A percentile compares a stretch with the other conserved stretches of the same genome.
Evolutionary conservation across 2,329 filamentous ascomycete species (phyloP).

Genomic region (Paraphoma sp.): DNA sequence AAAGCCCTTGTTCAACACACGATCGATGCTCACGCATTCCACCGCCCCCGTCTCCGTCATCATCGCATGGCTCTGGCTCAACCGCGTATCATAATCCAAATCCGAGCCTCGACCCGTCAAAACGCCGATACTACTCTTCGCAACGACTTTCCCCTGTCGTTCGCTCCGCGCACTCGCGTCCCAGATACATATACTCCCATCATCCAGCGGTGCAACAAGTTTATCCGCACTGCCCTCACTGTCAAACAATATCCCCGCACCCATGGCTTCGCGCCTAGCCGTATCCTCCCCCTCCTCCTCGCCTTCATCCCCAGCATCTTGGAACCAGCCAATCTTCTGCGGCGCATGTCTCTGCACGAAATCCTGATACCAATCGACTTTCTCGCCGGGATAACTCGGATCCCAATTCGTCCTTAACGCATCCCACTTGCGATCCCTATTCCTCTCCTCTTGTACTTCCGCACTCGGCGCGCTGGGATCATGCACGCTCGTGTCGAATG

Average conservation of each 20-base stretch:
- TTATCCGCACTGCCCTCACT: conserved; percentile 61
- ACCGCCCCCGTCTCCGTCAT: conserved; percentile 75
- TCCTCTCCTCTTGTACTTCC: conserved; percentile 37
- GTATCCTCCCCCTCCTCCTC: conserved; percentile 47
- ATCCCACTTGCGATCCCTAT: conserved; percentile 50
- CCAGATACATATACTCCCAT: conserved; percentile 89
- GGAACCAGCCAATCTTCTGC: conserved; percentile 77
- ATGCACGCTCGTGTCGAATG: conserved; percentile 31
- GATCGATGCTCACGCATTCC: conserved; percentile 84
- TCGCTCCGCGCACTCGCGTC: conserved; percentile 63
- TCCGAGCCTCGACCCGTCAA: conserved; percentile 64
- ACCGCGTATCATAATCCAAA: conserved; percentile 51
- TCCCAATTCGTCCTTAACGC: conserved; percentile 83
- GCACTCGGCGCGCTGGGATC: conserved; percentile 37
- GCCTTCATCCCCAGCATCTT: conserved; percentile 60
- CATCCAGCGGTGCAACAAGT: conserved; percentile 79
- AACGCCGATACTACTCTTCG: conserved; percentile 70
- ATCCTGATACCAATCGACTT: conserved; percentile 84
- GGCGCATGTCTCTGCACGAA: conserved; percentile 83
- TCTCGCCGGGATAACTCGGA: conserved; percentile 74
- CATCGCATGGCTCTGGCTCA: conserved; percentile 58
- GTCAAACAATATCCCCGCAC: conserved; percentile 70
- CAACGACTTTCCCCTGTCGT: conserved; percentile 68
- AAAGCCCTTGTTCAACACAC: conserved; percentile 70
- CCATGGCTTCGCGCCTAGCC: conserved; percentile 69